Evolutionary conservation across 2,329 filamentous ascomycete genomes (phyloP).

Genomic region (Colletotrichum tofieldiae): DNA sequence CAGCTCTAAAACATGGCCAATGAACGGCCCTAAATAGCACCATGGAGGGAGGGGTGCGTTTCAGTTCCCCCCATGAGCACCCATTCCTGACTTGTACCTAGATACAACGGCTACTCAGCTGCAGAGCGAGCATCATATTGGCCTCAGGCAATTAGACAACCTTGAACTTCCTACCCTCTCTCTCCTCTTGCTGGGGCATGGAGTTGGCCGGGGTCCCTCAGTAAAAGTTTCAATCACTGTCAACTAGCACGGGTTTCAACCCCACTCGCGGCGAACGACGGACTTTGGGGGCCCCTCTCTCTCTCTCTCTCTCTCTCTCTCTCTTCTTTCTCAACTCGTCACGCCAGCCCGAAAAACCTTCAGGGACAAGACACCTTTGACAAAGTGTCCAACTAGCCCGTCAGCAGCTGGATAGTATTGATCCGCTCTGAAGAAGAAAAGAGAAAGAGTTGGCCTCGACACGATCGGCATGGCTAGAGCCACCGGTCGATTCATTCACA

Average conservation of each 20-base stretch:
- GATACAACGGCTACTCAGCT: conserved; percentile 9
- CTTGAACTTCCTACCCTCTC: background rate
- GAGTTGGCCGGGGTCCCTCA: conserved; percentile 6
- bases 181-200: conserved; percentile 2
- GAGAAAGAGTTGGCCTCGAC: background rate
- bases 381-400: background rate
- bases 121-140: background rate
- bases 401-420: background rate
- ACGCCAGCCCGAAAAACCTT: background rate
- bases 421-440: background rate
- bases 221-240: background rate
- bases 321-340: no score
- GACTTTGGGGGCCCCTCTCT: background rate
- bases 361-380: background rate
- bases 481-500: background rate
- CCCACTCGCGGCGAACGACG: conserved; percentile 8
- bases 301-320: background rate
- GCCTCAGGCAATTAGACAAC: conserved; percentile 13
- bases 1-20: conserved; percentile 42
- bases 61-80: conserved; percentile 16
- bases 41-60: conserved; percentile 39
- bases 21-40: conserved; percentile 13
- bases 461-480: background rate
- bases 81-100: conserved; percentile 26
- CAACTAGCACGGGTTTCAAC: background rate